phyloP scores from a whole-genome alignment of 495 filamentous ascomycete genomes.

The Podospora fimiseda region DNA sequence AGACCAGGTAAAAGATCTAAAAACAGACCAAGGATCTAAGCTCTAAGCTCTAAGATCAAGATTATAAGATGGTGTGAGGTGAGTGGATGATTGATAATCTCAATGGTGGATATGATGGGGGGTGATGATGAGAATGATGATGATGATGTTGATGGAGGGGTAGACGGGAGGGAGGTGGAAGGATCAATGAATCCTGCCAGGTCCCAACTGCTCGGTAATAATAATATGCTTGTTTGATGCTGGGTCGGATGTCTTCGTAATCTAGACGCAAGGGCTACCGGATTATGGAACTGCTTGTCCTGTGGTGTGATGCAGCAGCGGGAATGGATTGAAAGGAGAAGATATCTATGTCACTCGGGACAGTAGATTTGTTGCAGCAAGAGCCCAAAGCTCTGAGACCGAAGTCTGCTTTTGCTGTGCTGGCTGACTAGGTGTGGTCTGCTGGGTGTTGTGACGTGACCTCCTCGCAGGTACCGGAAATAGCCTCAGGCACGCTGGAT shows the following conservation, averaged over 20 bases:
- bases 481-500: slow-evolving; percentile 12
- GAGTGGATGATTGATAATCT: not conserved
- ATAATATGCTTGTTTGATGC: slow-evolving; percentile 1
- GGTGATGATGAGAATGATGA: not conserved
- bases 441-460: not conserved
- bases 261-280: slow-evolving; percentile 1
- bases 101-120: not conserved
- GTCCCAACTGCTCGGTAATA: not conserved
- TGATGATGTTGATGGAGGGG: not conserved
- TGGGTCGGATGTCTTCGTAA: not conserved
- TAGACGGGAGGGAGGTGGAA: not conserved
- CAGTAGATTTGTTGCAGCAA: too few relatives aligned
- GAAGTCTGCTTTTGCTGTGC: slow-evolving; percentile 8
- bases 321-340: too few relatives aligned
- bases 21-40: slow-evolving; percentile 18
- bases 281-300: not conserved
- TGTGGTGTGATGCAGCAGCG: slow-evolving; percentile 17
- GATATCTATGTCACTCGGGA: too few relatives aligned
- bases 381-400: slow-evolving; percentile 3
- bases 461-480: slow-evolving; percentile 3
- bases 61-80: slow-evolving; percentile 2
- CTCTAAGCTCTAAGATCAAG: not conserved
- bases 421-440: not conserved
- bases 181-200: not conserved
- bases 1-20: slow-evolving; percentile 16